Evolutionary conservation across 73 alveolate species (phyloP).

Genomic region (Paraurostyla sp.): DNA sequence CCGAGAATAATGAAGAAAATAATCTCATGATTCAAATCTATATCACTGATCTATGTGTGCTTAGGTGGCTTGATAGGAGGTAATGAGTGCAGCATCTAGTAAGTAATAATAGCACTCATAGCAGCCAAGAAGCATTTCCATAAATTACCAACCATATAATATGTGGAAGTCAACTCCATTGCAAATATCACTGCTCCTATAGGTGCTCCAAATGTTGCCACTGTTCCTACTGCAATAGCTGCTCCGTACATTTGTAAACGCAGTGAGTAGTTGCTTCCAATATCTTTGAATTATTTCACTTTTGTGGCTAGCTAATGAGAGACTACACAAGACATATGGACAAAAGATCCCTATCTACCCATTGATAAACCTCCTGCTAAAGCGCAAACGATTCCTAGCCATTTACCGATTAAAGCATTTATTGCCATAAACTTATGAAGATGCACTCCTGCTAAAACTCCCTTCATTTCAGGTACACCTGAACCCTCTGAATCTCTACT

Average conservation of each 20-base stretch:
- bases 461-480: slow-evolving; percentile 97
- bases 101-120: slow-evolving; percentile 78
- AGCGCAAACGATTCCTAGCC: slow-evolving; percentile 89
- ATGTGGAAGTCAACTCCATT: slow-evolving; percentile 94
- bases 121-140: slow-evolving; percentile 92
- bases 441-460: slow-evolving; percentile 92
- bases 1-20: slow-evolving; percentile 87
- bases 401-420: slow-evolving; percentile 90
- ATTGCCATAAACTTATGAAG: slow-evolving; percentile 83
- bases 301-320: slow-evolving; percentile 82
- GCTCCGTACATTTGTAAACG: slow-evolving; percentile 85
- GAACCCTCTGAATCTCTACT: slow-evolving; percentile 96
- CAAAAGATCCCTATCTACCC: slow-evolving; percentile 97
- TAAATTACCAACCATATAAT: slow-evolving; percentile 88
- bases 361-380: slow-evolving; percentile 92
- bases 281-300: slow-evolving; percentile 74
- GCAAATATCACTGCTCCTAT: slow-evolving; percentile 97
- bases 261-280: slow-evolving; percentile 74
- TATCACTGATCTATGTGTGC: slow-evolving; percentile 61
- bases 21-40: slow-evolving; percentile 77
- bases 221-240: slow-evolving; percentile 93
- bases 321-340: slow-evolving; percentile 90
- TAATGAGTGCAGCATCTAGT: slow-evolving; percentile 66
- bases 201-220: slow-evolving; percentile 97
- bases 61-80: slow-evolving; percentile 63